phyloP scores from a whole-genome alignment of 1,284 basidiomycete genomes.

The Cutaneotrichosporon daszewskae region DNA sequence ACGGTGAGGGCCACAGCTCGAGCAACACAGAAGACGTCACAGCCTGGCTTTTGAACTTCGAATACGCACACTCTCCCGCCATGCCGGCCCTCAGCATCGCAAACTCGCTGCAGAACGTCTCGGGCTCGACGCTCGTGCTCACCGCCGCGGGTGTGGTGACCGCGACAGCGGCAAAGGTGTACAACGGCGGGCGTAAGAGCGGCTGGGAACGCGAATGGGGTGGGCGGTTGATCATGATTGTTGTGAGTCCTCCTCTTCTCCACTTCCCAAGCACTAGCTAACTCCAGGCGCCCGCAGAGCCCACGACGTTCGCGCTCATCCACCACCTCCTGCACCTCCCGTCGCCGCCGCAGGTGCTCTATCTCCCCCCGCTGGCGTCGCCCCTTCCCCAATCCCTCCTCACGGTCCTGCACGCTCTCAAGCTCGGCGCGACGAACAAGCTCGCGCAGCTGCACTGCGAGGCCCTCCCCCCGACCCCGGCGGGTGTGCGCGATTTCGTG shows the following conservation, averaged over 20 bases:
- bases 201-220: conserved; percentile 48
- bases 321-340: conserved; percentile 42
- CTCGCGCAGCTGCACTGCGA: conserved; percentile 44
- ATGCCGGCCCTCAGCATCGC: conserved; percentile 37
- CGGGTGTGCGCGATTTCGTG: conserved; percentile 37
- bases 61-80: not conserved
- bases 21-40: no score
- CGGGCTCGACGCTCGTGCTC: conserved; percentile 17
- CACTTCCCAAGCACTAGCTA: not conserved
- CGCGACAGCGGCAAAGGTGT: conserved; percentile 28
- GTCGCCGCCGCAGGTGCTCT: conserved; percentile 46
- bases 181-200: conserved; percentile 35
- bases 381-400: conserved; percentile 40
- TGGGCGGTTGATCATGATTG: conserved; percentile 45
- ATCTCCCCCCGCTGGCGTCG: conserved; percentile 37
- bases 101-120: conserved; percentile 17
- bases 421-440: conserved; percentile 32
- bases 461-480: conserved; percentile 34
- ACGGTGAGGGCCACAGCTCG: no score
- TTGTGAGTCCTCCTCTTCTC: conserved; percentile 26
- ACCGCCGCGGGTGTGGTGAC: conserved; percentile 21
- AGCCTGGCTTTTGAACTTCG: no score
- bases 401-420: conserved; percentile 42
- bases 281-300: conserved; percentile 39
- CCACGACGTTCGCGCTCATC: conserved; percentile 38